Evolutionary conservation across 768 basidiomycete genomes (phyloP), one percentile per base, ranked within the genome.

Genomic region (Clitopilus hobsonii): DNA sequence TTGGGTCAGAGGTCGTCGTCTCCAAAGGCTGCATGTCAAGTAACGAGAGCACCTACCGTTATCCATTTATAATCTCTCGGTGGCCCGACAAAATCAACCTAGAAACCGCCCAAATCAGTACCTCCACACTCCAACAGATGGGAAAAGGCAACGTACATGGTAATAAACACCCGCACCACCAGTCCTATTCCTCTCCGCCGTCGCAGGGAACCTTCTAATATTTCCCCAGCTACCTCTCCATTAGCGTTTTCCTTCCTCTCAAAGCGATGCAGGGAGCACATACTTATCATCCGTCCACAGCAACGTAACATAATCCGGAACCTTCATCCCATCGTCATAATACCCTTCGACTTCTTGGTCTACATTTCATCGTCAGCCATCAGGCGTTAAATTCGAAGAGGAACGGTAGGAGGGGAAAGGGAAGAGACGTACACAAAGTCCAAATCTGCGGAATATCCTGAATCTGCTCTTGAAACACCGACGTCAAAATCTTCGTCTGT

Each of bases 241-340:
- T 8, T 52, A 25, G 1, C 38, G 10, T 14, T 50, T 20, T 25
- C 10, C 30, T n/a, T n/a, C n/a, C n/a, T n/a, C n/a, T 20, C 13
- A 49, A 22, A n/a, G 49, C 16, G 22, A 38, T 7, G 13, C 54
- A 11, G 22, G 24, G 54, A 14, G 28, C 25, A 52, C 75, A 26
- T 51, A 84, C 83, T 88, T 89, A 63, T 89, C 88, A 58, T 90
- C 88, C 0, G 86, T 71, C 86, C 85, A 87, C 25, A 87, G 71
- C 2, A 87, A 67, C 2, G 78, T 83, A n/a, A 87, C 71, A 63
- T 86, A 84, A 51, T 87, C 85, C 0, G 81, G 80, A 1, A 82
- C 84, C 3, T 69, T 70, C 74, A 87, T 72, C 10, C 85, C 84
- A 52, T 80, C 73, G 57, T 84, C 81, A 60, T 84, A 88, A 62